Evolutionary conservation across 345 rosid genomes (phyloP), one percentile per base, ranked within the genome.

Genomic region (Turnera subulata): DNA sequence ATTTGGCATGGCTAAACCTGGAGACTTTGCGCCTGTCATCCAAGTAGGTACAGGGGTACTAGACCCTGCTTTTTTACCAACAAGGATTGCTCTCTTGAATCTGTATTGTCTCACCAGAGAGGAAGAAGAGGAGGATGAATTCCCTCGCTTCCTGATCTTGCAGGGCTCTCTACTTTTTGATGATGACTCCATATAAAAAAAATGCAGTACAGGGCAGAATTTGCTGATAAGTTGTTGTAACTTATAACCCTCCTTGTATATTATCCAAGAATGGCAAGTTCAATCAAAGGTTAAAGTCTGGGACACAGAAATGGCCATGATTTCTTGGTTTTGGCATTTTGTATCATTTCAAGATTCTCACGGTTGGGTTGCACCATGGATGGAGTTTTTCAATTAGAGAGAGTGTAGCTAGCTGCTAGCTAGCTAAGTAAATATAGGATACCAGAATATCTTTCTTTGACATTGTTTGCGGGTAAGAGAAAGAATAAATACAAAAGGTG

Each of bases 61-160:
- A 15, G 86, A 82, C 21, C 90, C 88, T 1, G 76, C 79, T 72
- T 68, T 67, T 70, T 77, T 84, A 1, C 84, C 83, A 6, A 76
- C 77, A 55, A 86, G 70, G 78, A 93, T 86, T 6, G 94, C 86
- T 32, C 91, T 78, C 76, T 93, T 93, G 61, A 89, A 75, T 62
- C 91, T 70, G 80, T 93, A 84, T 46, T 64, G 79, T 26, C 80
- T 81, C 51, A 73, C 78, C 45, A 86, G 39, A 14, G 97, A 83
- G 19, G 99, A 93, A 0, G 96, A 93, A 0, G 97, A 89, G 0
- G 97, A 89, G 0, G 98, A 89, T 1, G 96, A 89, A 60, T 88
- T 69, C 32, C 91, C 85, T 69, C 97, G 77, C 83, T 89, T 93
- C 70, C 96, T 87, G 70, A 89, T 85, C 82, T 87, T 93, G 50